Percentiles rank a stretch among this genome's conserved stretches.
Evolutionary conservation across 129 eudicot species (phyloP).

Genomic region (Heracleum sosnowskyi): DNA sequence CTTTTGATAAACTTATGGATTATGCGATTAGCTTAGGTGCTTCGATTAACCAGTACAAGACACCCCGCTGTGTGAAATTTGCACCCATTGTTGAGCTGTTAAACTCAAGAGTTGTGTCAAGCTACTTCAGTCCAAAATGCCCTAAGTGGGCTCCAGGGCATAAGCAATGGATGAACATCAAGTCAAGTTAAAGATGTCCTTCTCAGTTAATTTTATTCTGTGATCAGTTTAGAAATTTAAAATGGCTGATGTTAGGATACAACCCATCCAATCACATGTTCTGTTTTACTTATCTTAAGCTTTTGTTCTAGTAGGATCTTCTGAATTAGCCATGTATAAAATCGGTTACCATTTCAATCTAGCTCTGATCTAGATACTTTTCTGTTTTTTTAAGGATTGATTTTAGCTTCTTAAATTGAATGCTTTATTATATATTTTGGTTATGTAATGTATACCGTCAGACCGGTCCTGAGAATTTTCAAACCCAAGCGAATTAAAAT

Average conservation of each 20-base stretch:
- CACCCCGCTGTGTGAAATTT: slow-evolving; percentile 72
- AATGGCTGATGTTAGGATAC: slow-evolving; percentile 12
- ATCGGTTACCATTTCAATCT: slow-evolving; percentile 30
- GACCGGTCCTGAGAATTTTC: too few species aligned
- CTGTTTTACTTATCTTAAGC: slow-evolving; percentile 18
- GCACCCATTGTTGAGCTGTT: slow-evolving; percentile 64
- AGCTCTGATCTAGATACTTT: neutral
- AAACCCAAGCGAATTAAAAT: too few species aligned
- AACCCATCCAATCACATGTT: slow-evolving; percentile 15
- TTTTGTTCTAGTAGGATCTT: slow-evolving; percentile 15
- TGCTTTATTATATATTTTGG: neutral
- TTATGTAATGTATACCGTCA: neutral
- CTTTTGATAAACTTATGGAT: slow-evolving; percentile 84
- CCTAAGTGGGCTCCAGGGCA: slow-evolving; percentile 68
- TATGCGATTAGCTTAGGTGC: slow-evolving; percentile 69
- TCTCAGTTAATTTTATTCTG: too few species aligned
- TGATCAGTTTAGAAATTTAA: slow-evolving; percentile 11
- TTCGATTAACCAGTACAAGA: slow-evolving; percentile 76
- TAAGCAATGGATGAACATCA: slow-evolving; percentile 45
- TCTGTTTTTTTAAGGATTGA: neutral
- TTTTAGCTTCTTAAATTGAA: neutral
- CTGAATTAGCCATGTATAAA: slow-evolving; percentile 43
- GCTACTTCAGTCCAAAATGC: slow-evolving; percentile 69
- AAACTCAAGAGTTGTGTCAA: slow-evolving; percentile 51
- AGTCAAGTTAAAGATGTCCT: slow-evolving; percentile 12